Base-by-base conservation (phyloP, 176 grass and related monocot genomes). In the Zoysia pacifica region DNA sequence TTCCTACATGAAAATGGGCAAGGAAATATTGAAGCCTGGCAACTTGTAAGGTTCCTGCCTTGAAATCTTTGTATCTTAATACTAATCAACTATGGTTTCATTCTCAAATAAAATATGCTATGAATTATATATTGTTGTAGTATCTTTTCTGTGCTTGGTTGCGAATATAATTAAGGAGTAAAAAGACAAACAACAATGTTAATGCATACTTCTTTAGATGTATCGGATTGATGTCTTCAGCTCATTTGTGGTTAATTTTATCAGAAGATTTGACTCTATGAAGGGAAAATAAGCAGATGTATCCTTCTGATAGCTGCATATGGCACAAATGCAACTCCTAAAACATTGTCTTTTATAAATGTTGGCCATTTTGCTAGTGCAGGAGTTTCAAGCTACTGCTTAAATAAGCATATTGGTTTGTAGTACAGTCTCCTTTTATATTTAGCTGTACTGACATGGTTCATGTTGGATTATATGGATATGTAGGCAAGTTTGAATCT, bases 401-500 rank as follows among this genome's bases (percentile, higher is more conserved):
- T 14, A 80, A 68, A 15, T 59, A 4, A 19, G n/a, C n/a, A n/a
- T n/a, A n/a, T 46, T 68, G 12, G 15, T 35, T 54, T 82, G 13
- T 66, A 54, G 7, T 42, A 35, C 28, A 45, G 9, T 9, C 10
- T 16, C 14, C 4, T 15, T 28, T 5, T 46, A 37, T 70, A 38
- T 1, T 20, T 1, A 20, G 11, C 18, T 53, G 20, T 48, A 28
- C 41, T 83, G 42, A 85, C 35, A 65, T 76, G 13, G 12, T 11
- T 43, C 10, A 13, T 72, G 19, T 11, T 71, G 37, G 51, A 49
- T 82, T 79, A 9, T 58, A 19, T 79, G 4, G 9, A 87, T 79
- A 59, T 74, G 79, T 66, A 93, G 91, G 82, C 79, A 81, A 90
- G 91, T 67, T 15, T 70, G 39, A 93, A 79, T 36, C 83, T 90